A percentile compares a stretch with the other conserved stretches of the same genome.
Evolutionary conservation across 192 early-diverging fungal genomes (phyloP).

Genomic region (Piromyces finnis): DNA sequence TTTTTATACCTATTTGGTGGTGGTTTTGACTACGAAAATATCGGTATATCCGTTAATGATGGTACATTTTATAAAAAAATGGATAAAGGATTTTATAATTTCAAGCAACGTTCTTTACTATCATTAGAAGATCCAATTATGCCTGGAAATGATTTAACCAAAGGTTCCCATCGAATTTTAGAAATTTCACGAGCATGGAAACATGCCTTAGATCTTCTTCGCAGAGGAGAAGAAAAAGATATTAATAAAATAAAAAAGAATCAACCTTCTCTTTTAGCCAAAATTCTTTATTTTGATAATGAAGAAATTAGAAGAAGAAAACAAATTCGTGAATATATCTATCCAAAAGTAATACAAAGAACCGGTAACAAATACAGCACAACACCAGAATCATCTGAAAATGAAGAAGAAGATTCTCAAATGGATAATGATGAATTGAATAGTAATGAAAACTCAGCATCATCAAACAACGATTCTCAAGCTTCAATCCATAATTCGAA

Average conservation of each 20-base stretch:
- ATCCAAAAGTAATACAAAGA: background rate
- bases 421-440: too few species aligned
- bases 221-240: background rate
- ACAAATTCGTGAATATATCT: background rate
- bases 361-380: background rate
- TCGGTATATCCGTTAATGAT: background rate
- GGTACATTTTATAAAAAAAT: background rate
- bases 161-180: background rate
- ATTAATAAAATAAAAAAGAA: background rate
- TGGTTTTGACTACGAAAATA: background rate
- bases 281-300: background rate
- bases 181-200: background rate
- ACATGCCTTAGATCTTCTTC: background rate
- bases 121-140: background rate
- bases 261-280: background rate
- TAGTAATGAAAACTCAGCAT: too few species aligned
- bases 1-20: background rate
- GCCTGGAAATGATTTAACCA: background rate
- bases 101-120: background rate
- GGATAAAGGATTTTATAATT: background rate
- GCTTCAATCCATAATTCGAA: too few species aligned
- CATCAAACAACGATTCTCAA: too few species aligned
- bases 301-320: background rate
- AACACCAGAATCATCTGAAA: background rate
- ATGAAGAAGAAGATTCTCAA: background rate